A percentile compares a stretch with the other conserved stretches of the same genome.
Evolutionary conservation across 306 rosid genomes (phyloP).

Genomic region (Pachyrhizus erosus): DNA sequence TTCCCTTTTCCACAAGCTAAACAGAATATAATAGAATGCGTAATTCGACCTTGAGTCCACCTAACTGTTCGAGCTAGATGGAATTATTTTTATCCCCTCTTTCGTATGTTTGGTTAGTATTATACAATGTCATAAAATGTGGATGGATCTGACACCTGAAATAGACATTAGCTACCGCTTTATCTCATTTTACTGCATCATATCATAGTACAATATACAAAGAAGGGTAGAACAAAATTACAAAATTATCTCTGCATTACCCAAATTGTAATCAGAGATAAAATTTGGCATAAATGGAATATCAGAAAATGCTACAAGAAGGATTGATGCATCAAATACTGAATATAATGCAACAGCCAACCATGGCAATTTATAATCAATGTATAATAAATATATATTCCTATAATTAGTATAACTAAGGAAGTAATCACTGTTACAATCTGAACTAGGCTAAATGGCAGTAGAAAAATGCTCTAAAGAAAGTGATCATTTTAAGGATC

Average conservation of each 20-base stretch:
- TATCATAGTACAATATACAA: conserved; percentile 1
- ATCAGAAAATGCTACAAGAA: conserved; percentile 3
- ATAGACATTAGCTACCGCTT: conserved; percentile 27
- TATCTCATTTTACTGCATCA: conserved; percentile 14
- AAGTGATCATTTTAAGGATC: conserved; percentile 54
- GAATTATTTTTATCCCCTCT: not conserved
- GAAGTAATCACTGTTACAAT: conserved; percentile 39
- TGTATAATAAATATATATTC: conserved; percentile 27
- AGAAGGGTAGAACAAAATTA: not conserved
- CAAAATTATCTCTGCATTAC: conserved; percentile 10
- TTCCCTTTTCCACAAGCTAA: conserved; percentile 3
- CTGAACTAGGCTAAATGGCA: conserved; percentile 37
- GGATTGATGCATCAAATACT: conserved; percentile 13
- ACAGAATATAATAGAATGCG: not conserved
- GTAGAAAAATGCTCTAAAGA: conserved; percentile 27
- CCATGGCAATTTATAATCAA: conserved; percentile 26
- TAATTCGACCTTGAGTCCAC: not conserved
- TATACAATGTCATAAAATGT: conserved; percentile 18
- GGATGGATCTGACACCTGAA: conserved; percentile 25
- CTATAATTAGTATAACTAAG: conserved; percentile 37
- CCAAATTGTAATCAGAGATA: not conserved
- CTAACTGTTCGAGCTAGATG: not conserved
- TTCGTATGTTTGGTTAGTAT: conserved; percentile 12
- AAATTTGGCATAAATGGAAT: conserved; percentile 11
- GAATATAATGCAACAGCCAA: conserved; percentile 43